phyloP scores from a whole-genome alignment of 1,284 basidiomycete genomes.

The Marasmius sp. region DNA sequence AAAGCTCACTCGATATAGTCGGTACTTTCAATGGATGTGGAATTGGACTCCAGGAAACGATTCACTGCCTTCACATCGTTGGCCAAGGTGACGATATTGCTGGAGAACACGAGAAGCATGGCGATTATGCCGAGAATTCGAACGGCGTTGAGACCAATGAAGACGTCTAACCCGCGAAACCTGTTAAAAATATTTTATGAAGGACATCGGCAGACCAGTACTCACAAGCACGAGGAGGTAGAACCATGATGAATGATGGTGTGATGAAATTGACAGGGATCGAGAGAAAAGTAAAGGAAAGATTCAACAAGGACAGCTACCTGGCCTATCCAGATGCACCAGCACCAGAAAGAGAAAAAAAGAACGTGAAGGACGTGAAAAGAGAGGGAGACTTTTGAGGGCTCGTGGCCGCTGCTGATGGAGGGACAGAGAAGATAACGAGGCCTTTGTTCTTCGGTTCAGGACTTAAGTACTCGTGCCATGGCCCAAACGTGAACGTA shows the following conservation, averaged over 20 bases:
- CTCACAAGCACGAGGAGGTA: constrained; percentile 37
- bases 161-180: constrained; percentile 49
- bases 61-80: constrained; percentile 80
- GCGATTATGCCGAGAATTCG: constrained; percentile 79
- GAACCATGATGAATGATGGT: constrained; percentile 4
- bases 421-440: neutral
- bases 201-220: constrained; percentile 2
- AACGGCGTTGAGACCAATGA: constrained; percentile 79
- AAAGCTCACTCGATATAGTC: constrained; percentile 75
- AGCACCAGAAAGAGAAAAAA: neutral
- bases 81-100: constrained; percentile 80
- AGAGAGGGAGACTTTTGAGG: neutral
- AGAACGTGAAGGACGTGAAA: constrained; percentile 1
- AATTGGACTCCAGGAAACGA: constrained; percentile 48
- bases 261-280: neutral
- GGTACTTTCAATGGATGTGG: constrained; percentile 47
- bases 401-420: neutral
- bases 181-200: constrained; percentile 1
- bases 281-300: neutral
- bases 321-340: constrained; percentile 3
- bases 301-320: neutral
- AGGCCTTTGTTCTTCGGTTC: neutral
- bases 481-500: too few relatives aligned
- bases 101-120: constrained; percentile 76
- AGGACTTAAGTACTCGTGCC: too few relatives aligned